Evolutionary conservation across 441 rosid genomes (phyloP).

Genomic region (Pelargonium fulgidum): DNA sequence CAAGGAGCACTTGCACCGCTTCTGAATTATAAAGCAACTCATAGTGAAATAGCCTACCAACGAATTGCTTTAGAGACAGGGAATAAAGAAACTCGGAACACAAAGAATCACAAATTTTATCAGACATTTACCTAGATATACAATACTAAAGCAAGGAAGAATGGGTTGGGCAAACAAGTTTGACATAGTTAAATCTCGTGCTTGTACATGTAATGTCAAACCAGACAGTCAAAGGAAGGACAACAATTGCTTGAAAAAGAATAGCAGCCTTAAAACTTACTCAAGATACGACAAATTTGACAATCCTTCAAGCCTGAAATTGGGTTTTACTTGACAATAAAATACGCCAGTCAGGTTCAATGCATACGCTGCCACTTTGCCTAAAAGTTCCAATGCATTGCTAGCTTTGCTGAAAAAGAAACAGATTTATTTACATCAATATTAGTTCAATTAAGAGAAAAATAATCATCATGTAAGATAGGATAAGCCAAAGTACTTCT

Average conservation of each 20-base stretch:
- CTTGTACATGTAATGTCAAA: background rate
- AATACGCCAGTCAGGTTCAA: conserved; percentile 81
- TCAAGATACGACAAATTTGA: conserved; percentile 34
- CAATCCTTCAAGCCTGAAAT: conserved; percentile 46
- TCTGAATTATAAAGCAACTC: background rate
- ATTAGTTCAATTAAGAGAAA: conserved; percentile 9
- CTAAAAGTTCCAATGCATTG: conserved; percentile 68
- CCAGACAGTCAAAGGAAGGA: background rate
- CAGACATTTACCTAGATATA: background rate
- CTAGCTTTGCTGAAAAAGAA: conserved; percentile 61
- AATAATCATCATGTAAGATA: conserved; percentile 10
- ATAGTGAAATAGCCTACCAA: background rate
- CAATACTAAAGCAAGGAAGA: background rate
- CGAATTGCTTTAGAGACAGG: background rate
- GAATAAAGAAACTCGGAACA: background rate
- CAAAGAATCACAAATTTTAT: background rate
- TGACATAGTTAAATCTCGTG: background rate
- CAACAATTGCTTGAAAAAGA: background rate
- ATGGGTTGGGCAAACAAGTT: background rate
- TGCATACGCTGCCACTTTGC: conserved; percentile 83
- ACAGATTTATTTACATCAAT: conserved; percentile 14
- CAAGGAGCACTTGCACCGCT: background rate
- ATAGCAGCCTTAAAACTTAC: conserved; percentile 39
- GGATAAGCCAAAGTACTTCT: conserved; percentile 43
- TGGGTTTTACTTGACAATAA: conserved; percentile 63